Percentiles rank a stretch among this genome's conserved stretches.
Evolutionary conservation across 2,329 filamentous ascomycete genomes (phyloP).

Genomic region (Colletotrichum navitas): DNA sequence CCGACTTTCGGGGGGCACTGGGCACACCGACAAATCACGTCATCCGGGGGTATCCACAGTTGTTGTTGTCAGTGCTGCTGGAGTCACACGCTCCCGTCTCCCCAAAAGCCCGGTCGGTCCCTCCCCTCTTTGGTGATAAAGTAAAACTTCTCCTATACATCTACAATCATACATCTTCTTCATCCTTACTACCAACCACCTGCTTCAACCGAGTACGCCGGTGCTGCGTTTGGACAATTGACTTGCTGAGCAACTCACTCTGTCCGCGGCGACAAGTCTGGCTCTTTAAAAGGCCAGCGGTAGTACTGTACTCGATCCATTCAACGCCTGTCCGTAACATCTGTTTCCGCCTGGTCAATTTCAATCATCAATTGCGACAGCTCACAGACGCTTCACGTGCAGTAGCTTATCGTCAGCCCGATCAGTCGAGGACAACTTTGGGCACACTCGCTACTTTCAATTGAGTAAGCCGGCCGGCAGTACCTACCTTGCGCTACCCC

Average conservation of each 20-base stretch:
- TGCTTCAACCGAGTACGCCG: constrained; percentile 43
- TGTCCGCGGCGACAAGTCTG: constrained; percentile 44
- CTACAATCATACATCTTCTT: background rate
- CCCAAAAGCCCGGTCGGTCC: constrained; percentile 39
- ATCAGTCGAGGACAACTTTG: constrained; percentile 1
- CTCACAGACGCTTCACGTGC: background rate
- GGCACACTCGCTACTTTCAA: background rate
- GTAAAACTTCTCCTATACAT: constrained; percentile 23
- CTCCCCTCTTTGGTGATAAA: background rate
- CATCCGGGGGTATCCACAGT: constrained; percentile 35
- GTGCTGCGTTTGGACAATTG: constrained; percentile 42
- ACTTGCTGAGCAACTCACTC: constrained; percentile 43
- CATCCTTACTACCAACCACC: constrained; percentile 18
- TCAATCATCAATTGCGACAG: constrained; percentile 11
- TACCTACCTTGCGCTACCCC: constrained; percentile 9
- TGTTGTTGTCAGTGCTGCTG: constrained; percentile 9
- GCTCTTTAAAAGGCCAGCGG: constrained; percentile 44
- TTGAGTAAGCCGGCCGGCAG: background rate
- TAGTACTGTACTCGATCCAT: constrained; percentile 40
- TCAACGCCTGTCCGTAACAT: constrained; percentile 10
- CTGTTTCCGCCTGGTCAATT: background rate
- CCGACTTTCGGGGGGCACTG: constrained; percentile 33
- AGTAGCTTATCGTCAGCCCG: background rate
- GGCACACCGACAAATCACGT: constrained; percentile 42
- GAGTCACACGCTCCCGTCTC: constrained; percentile 15